These are phyloP conservation scores for Turritis glabra DNA, from an alignment of 345 rosid genomes.

Conservation along the genomic window DNA sequence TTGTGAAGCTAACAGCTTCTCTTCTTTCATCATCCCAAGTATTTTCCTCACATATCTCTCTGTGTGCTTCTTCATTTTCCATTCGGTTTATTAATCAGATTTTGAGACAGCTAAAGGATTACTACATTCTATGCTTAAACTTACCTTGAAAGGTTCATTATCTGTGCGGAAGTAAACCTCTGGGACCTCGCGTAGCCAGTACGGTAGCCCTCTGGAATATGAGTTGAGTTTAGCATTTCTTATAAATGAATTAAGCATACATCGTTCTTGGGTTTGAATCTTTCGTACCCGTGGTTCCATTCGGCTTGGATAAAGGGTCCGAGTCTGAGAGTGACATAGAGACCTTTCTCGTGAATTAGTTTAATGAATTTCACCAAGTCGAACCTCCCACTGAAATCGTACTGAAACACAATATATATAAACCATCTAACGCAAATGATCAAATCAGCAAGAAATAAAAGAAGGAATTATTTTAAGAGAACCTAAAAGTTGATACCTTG, in stretches of 20 bases:
- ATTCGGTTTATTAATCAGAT: not conserved
- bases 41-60: conserved; percentile 49
- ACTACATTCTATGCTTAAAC: conserved; percentile 26
- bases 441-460: not conserved
- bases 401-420: conserved; percentile 38
- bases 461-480: not conserved
- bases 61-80: conserved; percentile 48
- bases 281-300: conserved; percentile 81
- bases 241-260: not conserved
- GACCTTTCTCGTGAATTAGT: conserved; percentile 46
- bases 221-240: conserved; percentile 8
- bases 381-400: conserved; percentile 54
- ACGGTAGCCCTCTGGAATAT: conserved; percentile 70
- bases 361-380: conserved; percentile 75
- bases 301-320: conserved; percentile 92
- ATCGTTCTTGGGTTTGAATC: not conserved
- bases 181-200: conserved; percentile 74
- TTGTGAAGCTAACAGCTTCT: conserved; percentile 47
- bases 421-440: not conserved
- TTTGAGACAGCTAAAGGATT: not conserved
- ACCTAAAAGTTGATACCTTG: conserved; percentile 43
- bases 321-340: conserved; percentile 60
- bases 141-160: conserved; percentile 75
- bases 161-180: conserved; percentile 62
- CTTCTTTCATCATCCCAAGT: conserved; percentile 43